These are phyloP conservation scores for Teunomyces tritomae DNA, from an alignment of 805 yeast species.

Conservation along the genomic window DNA sequence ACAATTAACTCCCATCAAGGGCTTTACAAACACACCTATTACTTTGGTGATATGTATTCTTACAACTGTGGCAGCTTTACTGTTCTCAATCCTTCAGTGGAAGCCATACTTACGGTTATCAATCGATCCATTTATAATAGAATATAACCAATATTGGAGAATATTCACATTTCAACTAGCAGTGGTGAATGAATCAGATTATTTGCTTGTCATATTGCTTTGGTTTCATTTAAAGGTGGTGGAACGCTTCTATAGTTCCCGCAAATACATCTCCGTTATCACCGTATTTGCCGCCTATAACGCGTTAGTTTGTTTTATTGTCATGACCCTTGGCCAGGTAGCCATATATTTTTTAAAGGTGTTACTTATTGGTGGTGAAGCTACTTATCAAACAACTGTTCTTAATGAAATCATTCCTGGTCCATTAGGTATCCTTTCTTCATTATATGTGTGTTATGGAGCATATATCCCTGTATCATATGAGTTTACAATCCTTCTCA, in stretches of 20 bases:
- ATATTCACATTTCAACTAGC: conserved; percentile 47
- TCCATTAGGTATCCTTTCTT: conserved; percentile 39
- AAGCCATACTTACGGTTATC: conserved; percentile 44
- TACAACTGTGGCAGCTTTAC: conserved; percentile 37
- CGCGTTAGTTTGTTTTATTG: conserved; percentile 31
- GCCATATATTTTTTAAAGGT: conserved; percentile 10
- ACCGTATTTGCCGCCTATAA: conserved; percentile 48
- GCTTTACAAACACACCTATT: conserved; percentile 44
- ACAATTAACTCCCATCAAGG: conserved; percentile 41
- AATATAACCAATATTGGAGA: conserved; percentile 60
- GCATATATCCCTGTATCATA: conserved; percentile 32
- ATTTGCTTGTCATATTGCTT: conserved; percentile 41
- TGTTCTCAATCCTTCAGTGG: conserved; percentile 41
- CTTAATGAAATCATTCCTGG: conserved; percentile 39
- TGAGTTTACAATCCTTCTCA: conserved; percentile 30
- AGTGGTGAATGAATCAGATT: conserved; percentile 61
- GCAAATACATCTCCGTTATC: conserved; percentile 49
- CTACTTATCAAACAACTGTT: conserved; percentile 21
- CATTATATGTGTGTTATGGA: conserved; percentile 39
- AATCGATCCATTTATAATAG: conserved; percentile 52
- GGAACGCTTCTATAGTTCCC: conserved; percentile 58
- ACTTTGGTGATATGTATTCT: conserved; percentile 34
- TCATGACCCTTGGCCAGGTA: conserved; percentile 44
- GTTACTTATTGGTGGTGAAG: conserved; percentile 5
- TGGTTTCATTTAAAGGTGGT: conserved; percentile 52